A percentile compares a stretch with the other conserved stretches of the same genome.
phyloP scores from a whole-genome alignment of 2,329 filamentous ascomycete species.

The Amphichorda felina region DNA sequence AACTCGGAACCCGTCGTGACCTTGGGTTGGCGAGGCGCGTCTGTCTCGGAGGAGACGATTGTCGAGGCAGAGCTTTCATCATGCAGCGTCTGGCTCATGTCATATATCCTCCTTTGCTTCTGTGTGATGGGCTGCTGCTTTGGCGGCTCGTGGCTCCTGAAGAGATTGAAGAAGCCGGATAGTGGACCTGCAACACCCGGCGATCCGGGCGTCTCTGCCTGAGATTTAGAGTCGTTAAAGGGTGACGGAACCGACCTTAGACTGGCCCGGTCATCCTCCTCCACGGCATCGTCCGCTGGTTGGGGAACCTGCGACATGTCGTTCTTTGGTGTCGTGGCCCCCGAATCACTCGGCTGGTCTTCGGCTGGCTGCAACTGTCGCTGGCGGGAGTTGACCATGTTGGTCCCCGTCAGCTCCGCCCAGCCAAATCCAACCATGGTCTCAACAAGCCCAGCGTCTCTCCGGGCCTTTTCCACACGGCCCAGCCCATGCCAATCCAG shows the following conservation, averaged over 20 bases:
- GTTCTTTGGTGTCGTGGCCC: constrained; percentile 21
- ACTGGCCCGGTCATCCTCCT: constrained; percentile 54
- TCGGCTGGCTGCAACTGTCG: constrained; percentile 22
- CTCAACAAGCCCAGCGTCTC: constrained; percentile 85
- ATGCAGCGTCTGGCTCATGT: constrained; percentile 61
- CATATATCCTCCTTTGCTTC: constrained; percentile 61
- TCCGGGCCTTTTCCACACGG: constrained; percentile 83
- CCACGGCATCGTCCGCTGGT: constrained; percentile 51
- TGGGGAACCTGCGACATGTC: constrained; percentile 54
- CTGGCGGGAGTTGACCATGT: constrained; percentile 33
- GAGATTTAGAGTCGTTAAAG: constrained; percentile 5
- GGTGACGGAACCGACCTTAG: constrained; percentile 30
- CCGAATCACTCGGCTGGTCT: constrained; percentile 16
- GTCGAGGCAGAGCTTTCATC: constrained; percentile 3
- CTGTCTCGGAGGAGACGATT: not conserved
- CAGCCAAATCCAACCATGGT: constrained; percentile 91
- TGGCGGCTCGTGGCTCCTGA: constrained; percentile 44
- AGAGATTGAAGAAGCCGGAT: constrained; percentile 59
- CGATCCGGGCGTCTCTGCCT: constrained; percentile 3
- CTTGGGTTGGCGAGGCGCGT: constrained; percentile 10
- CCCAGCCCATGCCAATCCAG: constrained; percentile 92
- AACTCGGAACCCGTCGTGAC: constrained; percentile 40
- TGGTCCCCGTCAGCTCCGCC: constrained; percentile 77
- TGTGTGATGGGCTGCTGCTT: constrained; percentile 38
- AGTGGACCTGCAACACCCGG: constrained; percentile 35